Base-by-base conservation (phyloP, 371 early-diverging fungal genomes). In the Mucor indicus region DNA sequence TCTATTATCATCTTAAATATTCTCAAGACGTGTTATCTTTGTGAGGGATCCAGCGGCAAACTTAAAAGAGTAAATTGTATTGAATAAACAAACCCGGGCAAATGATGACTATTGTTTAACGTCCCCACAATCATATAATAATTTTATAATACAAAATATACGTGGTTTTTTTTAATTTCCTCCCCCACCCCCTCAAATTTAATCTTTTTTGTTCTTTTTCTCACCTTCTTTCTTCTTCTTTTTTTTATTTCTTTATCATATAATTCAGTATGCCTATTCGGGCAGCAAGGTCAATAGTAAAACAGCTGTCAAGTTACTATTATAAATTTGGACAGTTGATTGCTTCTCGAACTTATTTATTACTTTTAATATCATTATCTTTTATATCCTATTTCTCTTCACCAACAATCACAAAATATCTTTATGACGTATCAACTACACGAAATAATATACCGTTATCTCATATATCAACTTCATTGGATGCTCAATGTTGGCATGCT, bases 401-500 rank as follows among this genome's bases (percentile, higher is more conserved):
- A 17, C 62, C 62, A 17, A 35, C 44, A 16, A 32, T 60, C 7
- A 42, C 23, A 25, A 60, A 50, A 46, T 45, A 44, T 27, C 30
- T 35, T 22, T 33, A 20, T 29, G 15, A 36, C 17, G 20, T 42
- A 35, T 55, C 48, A 12, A 44, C 48, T 17, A 22, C 44, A 32
- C 37, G 41, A 21, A 36, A 40, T 37, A 49, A 53, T 46, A 46
- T 53, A 64, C 47, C 50, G 25, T 36, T 46, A 46, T 39, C 54
- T 5, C 46, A 53, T 24, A 38, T 47, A 53, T 45, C 57, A 21
- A 48, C 53, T 9, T 51, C 55, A 4, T 25, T 53, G 9, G 61
- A 64, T 25, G 55, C 57, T 36, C 64, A 68, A 30, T 60, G 55
- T 24, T 68, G 68, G 68, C 68, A 68, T 20, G 60, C 53, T 24